Base-by-base conservation (phyloP, 345 rosid genomes). In the Nephelium lappaceum region DNA sequence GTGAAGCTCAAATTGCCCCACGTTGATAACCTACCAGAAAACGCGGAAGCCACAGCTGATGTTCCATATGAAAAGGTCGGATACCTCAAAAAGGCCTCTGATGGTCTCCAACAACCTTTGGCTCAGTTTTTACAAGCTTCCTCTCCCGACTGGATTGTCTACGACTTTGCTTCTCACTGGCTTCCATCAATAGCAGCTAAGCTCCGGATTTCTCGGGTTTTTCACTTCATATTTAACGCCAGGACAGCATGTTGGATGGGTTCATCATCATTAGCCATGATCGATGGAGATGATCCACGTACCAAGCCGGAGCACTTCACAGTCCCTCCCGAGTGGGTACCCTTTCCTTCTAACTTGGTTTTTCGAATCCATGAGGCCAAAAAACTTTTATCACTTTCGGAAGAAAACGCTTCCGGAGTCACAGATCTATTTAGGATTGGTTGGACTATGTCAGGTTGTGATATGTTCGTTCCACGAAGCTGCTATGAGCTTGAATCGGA, bases 1-100 rank as follows among this genome's bases (percentile, higher is more conserved):
- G 47, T 83, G 6, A 23, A 60, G 47, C 24, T 87, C 23, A 60
- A 79, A 1, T 62, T 85, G 38, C 87, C 88, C n/a, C 73, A 0
- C 8, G 58, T 69, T 2, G 64, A 78, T 4, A 81, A 81, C 78
- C 79, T 87, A 5, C 86, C 82, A 0, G 68, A 74, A n/a, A 24
- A 67, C 16, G 85, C 81, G 7, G 88, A 87, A 25, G 72, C 85
- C 81, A 79, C 86, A 23, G 2, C 51, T 14, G 88, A 81, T 21
- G 2, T 81, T 16, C 77, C 85, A 0, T 16, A 0, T 1, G 1
- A 77, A 16, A 65, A 74, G 45, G 75, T 72, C 9, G 80, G 64
- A 15, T 71, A 47, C 16, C 89, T 86, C 62, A 86, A 84, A 58
- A 64, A 78, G 12, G 84, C 85, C 11, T 79, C 58, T 9, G 84